These are phyloP conservation scores for Nitzschia sp. DNA, from an alignment of 108 stramenopile genomes.

Conservation along the genomic window DNA sequence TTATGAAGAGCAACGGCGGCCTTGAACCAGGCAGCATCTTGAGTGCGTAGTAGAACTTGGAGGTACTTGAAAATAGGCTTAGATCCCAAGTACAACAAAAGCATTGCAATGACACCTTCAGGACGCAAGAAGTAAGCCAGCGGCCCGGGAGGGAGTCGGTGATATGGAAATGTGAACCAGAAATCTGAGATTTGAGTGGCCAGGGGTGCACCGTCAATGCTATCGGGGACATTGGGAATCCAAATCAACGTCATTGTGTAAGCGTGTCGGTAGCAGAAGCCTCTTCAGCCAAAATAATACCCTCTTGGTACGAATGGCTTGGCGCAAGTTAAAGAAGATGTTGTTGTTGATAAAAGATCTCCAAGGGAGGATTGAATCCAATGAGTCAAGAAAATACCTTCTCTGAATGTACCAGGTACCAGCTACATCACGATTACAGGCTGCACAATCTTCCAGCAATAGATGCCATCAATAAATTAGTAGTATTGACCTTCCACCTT, in stretches of 20 bases:
- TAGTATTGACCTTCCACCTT: no score
- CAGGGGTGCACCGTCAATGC: constrained; percentile 44
- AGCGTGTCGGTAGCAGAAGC: no score
- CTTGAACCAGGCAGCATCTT: constrained; percentile 32
- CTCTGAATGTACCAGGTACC: no score
- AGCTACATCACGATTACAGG: no score
- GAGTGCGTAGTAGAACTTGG: constrained; percentile 15
- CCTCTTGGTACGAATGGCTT: no score
- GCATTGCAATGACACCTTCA: constrained; percentile 26
- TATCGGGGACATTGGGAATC: constrained; percentile 36
- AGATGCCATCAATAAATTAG: no score
- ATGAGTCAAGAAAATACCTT: no score
- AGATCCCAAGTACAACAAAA: constrained; percentile 39
- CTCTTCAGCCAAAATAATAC: no score
- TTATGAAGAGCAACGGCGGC: constrained; percentile 47
- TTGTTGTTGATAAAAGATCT: no score
- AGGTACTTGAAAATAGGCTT: constrained; percentile 28
- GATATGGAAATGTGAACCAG: constrained; percentile 44
- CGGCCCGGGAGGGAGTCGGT: constrained; percentile 38
- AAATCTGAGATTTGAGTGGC: constrained; percentile 34
- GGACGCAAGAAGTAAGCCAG: constrained; percentile 42
- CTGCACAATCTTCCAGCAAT: no score
- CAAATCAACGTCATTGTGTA: constrained; percentile 9
- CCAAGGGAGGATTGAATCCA: no score
- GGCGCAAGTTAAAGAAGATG: no score